Base-by-base conservation (phyloP, 1,284 basidiomycete species). In the Phellopilus nigrolimitatus region DNA sequence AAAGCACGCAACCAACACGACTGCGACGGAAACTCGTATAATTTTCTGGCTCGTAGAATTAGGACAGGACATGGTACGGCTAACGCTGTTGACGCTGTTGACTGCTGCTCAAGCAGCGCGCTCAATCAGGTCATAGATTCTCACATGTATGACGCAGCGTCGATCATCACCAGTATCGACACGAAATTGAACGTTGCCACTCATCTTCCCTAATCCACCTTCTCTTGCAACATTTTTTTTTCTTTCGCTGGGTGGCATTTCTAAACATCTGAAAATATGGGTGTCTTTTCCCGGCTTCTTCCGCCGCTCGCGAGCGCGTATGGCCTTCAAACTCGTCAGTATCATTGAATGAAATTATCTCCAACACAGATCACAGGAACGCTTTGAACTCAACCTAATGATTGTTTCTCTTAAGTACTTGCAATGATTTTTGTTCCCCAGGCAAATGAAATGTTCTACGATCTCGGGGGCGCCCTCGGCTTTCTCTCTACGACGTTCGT, bases 401-500 rank as follows among this genome's bases (percentile, higher is more conserved):
- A 24, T 25, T 48, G 79, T 78, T 51, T 49, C 33, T 38, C 7
- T 4, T 17, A 56, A 78, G 78, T 71, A 9, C 68, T 75, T 47
- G 80, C 79, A 1, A 53, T 71, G 12, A 63, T 80, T 6, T 82
- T 80, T 57, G 78, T 83, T 3, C 81, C 80, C 2, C 73, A 70
- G 56, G 71, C 74, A 24, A 75, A 78, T 47, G 80, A 82, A 42
- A 76, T 64, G 55, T 82, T 67, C 59, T 84, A 76, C 56, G 80
- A 84, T 59, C 64, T 82, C 1, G 69, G 72, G 28, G 86, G 86
- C 12, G 73, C 82, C 2, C 56, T 80, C 4, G 86, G 85, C n/a
- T 88, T 84, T 70, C 63, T 87, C 25, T 76, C 80, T 2, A 79
- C 82, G 0, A 77, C 80, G 2, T 68, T 78, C 28, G 59, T 82